Base-by-base conservation (phyloP, 2,329 filamentous ascomycete species). In the Aspergillus aculeatinus region DNA sequence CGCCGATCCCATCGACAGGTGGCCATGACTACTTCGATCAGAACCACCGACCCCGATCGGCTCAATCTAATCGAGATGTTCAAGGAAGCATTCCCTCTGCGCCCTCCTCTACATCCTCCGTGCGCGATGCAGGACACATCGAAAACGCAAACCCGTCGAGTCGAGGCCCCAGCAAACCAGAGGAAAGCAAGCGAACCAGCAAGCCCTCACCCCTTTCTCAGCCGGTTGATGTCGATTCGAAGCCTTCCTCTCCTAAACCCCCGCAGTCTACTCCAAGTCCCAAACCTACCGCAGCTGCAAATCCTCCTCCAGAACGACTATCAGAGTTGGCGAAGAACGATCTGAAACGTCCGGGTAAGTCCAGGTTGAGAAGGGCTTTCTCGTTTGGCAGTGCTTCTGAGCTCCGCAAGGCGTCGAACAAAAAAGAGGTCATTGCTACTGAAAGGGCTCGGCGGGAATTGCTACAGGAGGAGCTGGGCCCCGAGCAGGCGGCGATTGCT, bases 301-400 rank as follows among this genome's bases (percentile, higher is more conserved):
- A 90, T 67, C 87, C 90, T 51, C 94, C 94, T 21, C 89, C 90
- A 14, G 89, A 92, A 74, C 92, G 96, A 59, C 84, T 98, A 44
- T 87, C 90, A 50, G 92, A 93, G n/a, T 83, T 98, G 58, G 94
- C 89, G 62, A 90, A 94, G 66, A 94, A 90, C 72, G 91, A 91
- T 57, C 81, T 81, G 29, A 90, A 86, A 72, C 84, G 88, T 65
- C 92, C 92, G 73, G 92, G 88, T 78, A 97, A 97, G 78, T 91
- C 89, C 2, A 85, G 93, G 66, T 81, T 99, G 61, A 87, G 95
- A 58, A 86, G 95, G 68, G 95, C 95, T 0, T 96, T 99, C 70
- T 99, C 95, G 0, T 99, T 99, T 77, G 93, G 95, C 53, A 98
- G 94, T 74, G 91, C 93, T 48, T 91, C 94, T 9, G 95, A 99